These are phyloP conservation scores for Colletotrichum sidae DNA, from an alignment of 2,329 filamentous ascomycete genomes.

Conservation along the genomic window DNA sequence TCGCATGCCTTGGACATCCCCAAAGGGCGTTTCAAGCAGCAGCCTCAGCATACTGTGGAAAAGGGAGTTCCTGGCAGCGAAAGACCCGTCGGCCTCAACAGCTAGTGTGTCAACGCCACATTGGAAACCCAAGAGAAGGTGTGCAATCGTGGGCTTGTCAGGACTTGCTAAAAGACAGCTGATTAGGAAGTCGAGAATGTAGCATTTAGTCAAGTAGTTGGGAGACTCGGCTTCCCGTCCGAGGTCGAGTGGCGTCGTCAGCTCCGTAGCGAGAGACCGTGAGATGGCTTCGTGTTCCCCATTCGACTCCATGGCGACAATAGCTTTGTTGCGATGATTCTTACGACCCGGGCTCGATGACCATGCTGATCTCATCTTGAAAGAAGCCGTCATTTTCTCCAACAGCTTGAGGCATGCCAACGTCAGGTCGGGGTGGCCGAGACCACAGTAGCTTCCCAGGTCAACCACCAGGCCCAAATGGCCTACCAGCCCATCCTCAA, in stretches of 20 bases:
- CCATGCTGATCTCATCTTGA: conserved; percentile 80
- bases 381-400: conserved; percentile 86
- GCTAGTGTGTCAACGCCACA: conserved; percentile 79
- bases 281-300: conserved; percentile 85
- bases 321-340: conserved; percentile 81
- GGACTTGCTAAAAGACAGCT: conserved; percentile 81
- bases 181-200: conserved; percentile 87
- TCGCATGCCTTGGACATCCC: conserved; percentile 69
- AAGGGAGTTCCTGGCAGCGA: conserved; percentile 78
- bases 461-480: conserved; percentile 84
- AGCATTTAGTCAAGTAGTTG: conserved; percentile 84
- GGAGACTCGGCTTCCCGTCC: conserved; percentile 76
- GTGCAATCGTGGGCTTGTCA: conserved; percentile 86
- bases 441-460: conserved; percentile 86
- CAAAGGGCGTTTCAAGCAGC: conserved; percentile 76
- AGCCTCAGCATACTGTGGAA: conserved; percentile 85
- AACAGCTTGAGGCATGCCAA: conserved; percentile 84
- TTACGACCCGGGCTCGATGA: conserved; percentile 47
- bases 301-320: conserved; percentile 87
- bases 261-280: conserved; percentile 75
- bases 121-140: conserved; percentile 88
- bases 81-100: conserved; percentile 75
- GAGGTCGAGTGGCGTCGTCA: conserved; percentile 78
- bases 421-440: conserved; percentile 83
- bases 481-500: conserved; percentile 90